A percentile compares a stretch with the other conserved stretches of the same genome.
Conservation (phyloP, 2,329 filamentous ascomycete species). For the Neofusicoccum cordaticola region DNA sequence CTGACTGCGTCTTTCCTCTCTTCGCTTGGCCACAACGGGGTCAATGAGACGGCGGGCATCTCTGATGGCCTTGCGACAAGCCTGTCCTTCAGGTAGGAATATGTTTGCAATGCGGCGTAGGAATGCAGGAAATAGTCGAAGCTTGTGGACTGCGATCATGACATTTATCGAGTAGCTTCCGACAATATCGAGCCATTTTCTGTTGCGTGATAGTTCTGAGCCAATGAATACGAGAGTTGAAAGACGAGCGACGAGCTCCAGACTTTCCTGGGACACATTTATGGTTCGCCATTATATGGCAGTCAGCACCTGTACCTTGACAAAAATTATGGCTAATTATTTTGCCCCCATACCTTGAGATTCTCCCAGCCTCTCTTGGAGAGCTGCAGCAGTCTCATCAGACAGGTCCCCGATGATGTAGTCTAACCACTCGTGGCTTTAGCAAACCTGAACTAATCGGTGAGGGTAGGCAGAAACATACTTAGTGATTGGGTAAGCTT, state of each 20-base stretch:
- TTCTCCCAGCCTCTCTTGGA: too few relatives aligned
- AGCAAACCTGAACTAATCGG: too few relatives aligned
- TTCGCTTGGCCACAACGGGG: neutral
- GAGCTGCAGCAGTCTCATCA: too few relatives aligned
- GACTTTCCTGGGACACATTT: conserved; percentile 25
- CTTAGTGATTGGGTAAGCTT: too few relatives aligned
- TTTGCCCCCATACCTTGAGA: too few relatives aligned
- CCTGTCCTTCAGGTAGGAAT: neutral
- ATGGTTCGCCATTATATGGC: conserved; percentile 15
- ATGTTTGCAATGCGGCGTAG: conserved; percentile 26
- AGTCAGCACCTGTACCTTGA: too few relatives aligned
- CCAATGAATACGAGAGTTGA: conserved; percentile 50
- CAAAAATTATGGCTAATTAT: too few relatives aligned
- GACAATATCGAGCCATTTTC: conserved; percentile 38
- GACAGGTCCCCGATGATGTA: too few relatives aligned
- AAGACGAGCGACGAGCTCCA: conserved; percentile 53
- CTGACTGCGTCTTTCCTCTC: neutral
- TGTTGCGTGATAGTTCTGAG: conserved; percentile 34
- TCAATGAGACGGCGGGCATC: neutral
- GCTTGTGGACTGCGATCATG: conserved; percentile 27
- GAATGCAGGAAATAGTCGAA: conserved; percentile 35
- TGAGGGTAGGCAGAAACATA: too few relatives aligned
- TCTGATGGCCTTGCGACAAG: neutral
- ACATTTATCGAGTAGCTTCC: conserved; percentile 37
- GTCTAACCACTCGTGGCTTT: too few relatives aligned